Evolutionary conservation across 768 basidiomycete genomes (phyloP), one percentile per base, ranked within the genome.

Genomic region (Terana coerulea): DNA sequence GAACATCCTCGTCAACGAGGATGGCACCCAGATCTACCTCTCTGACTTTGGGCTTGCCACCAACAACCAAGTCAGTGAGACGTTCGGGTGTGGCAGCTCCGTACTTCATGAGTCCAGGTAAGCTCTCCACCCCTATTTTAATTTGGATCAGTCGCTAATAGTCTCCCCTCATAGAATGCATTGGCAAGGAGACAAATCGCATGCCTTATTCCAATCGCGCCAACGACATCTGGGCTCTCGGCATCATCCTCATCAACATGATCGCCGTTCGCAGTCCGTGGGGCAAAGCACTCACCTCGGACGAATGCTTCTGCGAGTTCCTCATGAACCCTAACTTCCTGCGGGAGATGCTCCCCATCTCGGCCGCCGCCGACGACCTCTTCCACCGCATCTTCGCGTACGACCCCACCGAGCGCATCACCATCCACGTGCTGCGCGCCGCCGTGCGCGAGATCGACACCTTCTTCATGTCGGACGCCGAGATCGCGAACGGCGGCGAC

Each of bases 291-390:
- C 67, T 67, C 68, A 74, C 57, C 63, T 75, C 52, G n/a, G 78
- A 80, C 65, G 67, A 71, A 56, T 71, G 68, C 24, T 80, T 77
- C 69, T 55, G 66, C 28, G 67, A 68, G 21, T 81, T 65, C 65
- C 63, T 78, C 43, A 59, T 63, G 47, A 69, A 76, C 58, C 68
- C 71, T 21, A 65, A 72, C 53, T 77, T 74, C 64, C 69, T 83
- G 7, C 70, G 65, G 46, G 37, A 52, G 21, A 75, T 77, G 63
- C 76, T 93, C 17, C 90, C 89, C 25, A 87, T 94, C 60, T 91
- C 90, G 9, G 57, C 68, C 34, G 77, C 75, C 11, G 77, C 81
- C 59, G 84, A 88, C 67, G 60, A 63, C 0, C 76, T 93, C 59
- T 73, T 95, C 60, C 83, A 83, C 61, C 75, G 75, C 50, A 80